A percentile compares a stretch with the other conserved stretches of the same genome.
Conservation (phyloP, 371 early-diverging fungal genomes). For the Circinella minor region DNA sequence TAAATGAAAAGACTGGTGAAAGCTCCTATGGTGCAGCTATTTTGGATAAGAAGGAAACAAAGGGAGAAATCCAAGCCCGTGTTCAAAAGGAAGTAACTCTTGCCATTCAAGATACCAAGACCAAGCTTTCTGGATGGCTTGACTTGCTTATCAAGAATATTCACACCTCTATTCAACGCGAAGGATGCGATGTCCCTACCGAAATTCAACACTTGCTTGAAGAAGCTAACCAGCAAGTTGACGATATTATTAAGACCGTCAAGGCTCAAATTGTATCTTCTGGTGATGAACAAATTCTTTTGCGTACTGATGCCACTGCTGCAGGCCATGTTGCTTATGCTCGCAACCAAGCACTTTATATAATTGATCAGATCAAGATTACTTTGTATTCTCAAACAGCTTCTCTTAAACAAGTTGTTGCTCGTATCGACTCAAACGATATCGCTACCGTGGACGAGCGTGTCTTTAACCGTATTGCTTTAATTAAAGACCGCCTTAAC, state of each 20-base stretch:
- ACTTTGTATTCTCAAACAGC: constrained; percentile 28
- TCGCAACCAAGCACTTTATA: constrained; percentile 33
- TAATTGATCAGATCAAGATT: constrained; percentile 32
- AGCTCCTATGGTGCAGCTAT: constrained; percentile 27
- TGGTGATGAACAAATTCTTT: constrained; percentile 6
- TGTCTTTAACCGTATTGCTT: constrained; percentile 23
- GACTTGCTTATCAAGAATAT: constrained; percentile 32
- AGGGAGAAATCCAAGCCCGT: constrained; percentile 36
- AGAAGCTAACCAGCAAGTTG: constrained; percentile 27
- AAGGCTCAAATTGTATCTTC: constrained; percentile 18
- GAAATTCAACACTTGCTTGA: constrained; percentile 19
- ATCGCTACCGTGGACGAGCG: constrained; percentile 15
- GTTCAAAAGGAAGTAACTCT: constrained; percentile 31
- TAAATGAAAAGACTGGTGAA: constrained; percentile 11
- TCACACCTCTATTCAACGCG: constrained; percentile 25
- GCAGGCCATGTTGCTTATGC: constrained; percentile 20
- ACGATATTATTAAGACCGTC: constrained; percentile 12
- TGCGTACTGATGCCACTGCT: constrained; percentile 6
- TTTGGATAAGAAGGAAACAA: constrained; percentile 23
- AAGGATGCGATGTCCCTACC: constrained; percentile 28
- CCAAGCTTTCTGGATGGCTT: constrained; percentile 31
- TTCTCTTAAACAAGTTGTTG: constrained; percentile 29
- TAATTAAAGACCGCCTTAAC: constrained; percentile 29
- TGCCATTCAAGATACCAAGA: constrained; percentile 39
- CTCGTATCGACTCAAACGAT: constrained; percentile 11